These are phyloP conservation scores for Metschnikowia koreensis DNA, from an alignment of 805 yeast genomes.

Conservation along the genomic window DNA sequence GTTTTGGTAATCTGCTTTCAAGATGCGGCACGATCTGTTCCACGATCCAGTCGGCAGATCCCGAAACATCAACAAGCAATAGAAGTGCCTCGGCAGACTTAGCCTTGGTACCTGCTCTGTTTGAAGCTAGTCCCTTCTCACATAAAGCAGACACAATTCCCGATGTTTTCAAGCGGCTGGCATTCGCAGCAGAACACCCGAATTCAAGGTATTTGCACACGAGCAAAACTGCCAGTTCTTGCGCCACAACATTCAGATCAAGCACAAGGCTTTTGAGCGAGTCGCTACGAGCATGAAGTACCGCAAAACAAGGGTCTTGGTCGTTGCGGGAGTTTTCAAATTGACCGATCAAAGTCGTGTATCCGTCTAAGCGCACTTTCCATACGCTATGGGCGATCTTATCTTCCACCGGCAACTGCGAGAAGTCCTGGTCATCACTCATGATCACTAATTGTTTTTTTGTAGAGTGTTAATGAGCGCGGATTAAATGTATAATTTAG, in stretches of 20 bases:
- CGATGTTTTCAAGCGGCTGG: constrained; percentile 37
- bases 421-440: constrained; percentile 51
- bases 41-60: constrained; percentile 61
- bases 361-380: constrained; percentile 84
- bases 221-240: constrained; percentile 71
- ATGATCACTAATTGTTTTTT: neutral
- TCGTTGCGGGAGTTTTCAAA: constrained; percentile 56
- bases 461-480: no score
- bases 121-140: constrained; percentile 79
- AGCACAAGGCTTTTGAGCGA: constrained; percentile 56
- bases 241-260: constrained; percentile 89
- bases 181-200: constrained; percentile 48
- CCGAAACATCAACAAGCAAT: constrained; percentile 58
- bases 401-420: constrained; percentile 62
- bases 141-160: constrained; percentile 52
- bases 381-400: constrained; percentile 53
- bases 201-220: constrained; percentile 53
- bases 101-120: constrained; percentile 71
- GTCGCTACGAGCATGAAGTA: constrained; percentile 52
- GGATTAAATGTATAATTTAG: no score
- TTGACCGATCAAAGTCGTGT: constrained; percentile 56
- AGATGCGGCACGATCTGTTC: constrained; percentile 65
- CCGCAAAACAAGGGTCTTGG: constrained; percentile 53
- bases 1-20: constrained; percentile 68
- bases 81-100: constrained; percentile 62